These are phyloP conservation scores for Diplodia scrobiculata DNA, from an alignment of 2,329 filamentous ascomycete genomes.

Conservation along the genomic window DNA sequence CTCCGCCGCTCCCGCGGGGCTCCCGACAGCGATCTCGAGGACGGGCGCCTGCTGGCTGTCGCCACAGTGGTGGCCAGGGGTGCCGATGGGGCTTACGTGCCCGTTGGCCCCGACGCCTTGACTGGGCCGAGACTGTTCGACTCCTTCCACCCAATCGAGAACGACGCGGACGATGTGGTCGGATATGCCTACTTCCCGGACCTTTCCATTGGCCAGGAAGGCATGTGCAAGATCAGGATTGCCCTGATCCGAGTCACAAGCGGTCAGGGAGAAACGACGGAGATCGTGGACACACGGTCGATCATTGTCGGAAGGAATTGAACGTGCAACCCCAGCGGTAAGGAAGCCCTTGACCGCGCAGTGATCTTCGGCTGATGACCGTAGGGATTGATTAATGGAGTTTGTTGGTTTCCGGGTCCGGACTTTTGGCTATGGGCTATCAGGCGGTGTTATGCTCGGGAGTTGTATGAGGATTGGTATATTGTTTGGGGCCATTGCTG, in stretches of 20 bases:
- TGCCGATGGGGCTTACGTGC: conserved; percentile 13
- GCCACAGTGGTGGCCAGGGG: conserved; percentile 17
- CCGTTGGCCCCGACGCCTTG: conserved; percentile 19
- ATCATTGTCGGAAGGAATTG: conserved; percentile 26
- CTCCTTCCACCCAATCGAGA: conserved; percentile 41
- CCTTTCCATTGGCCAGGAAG: conserved; percentile 42
- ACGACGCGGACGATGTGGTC: conserved; percentile 40
- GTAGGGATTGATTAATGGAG: conserved; percentile 9
- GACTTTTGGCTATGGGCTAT: neutral
- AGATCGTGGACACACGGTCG: conserved; percentile 22
- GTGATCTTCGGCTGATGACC: conserved; percentile 14
- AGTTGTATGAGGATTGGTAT: conserved; percentile 24
- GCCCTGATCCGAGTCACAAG: conserved; percentile 39
- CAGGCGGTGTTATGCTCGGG: neutral
- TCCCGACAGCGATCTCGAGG: conserved; percentile 19
- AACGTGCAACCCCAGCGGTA: conserved; percentile 6
- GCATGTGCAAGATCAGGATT: conserved; percentile 44
- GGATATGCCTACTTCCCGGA: conserved; percentile 45
- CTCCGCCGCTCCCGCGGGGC: conserved; percentile 15
- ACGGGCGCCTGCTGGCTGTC: conserved; percentile 24
- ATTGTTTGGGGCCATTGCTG: conserved; percentile 24
- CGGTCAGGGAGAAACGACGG: conserved; percentile 24
- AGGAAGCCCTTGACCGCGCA: neutral
- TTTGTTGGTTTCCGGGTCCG: neutral
- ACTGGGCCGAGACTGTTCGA: conserved; percentile 34